A percentile compares a stretch with the other conserved stretches of the same genome.
phyloP scores from a whole-genome alignment of 352 stramenopile species.

The Peronosclerospora sorghi region DNA sequence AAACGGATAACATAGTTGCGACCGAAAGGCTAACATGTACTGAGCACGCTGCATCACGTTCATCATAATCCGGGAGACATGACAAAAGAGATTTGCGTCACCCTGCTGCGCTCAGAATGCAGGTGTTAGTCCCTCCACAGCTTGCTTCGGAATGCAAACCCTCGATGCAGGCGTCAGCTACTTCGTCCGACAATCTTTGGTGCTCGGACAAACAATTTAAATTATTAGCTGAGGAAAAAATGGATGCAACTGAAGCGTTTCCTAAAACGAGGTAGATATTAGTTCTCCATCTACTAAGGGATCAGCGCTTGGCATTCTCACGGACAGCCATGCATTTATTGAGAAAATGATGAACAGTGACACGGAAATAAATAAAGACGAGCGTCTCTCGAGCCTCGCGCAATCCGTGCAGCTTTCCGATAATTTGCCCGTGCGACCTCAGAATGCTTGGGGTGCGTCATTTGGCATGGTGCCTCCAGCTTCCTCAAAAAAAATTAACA shows the following conservation, averaged over 20 bases:
- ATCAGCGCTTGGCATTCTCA: constrained; percentile 10
- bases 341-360: constrained; percentile 18
- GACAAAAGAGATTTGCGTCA: background rate
- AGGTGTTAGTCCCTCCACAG: background rate
- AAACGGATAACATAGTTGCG: background rate
- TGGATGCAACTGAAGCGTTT: background rate
- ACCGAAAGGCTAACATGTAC: background rate
- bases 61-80: background rate
- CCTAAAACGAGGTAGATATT: background rate
- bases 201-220: background rate
- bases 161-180: background rate
- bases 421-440: constrained; percentile 1
- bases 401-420: background rate
- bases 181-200: background rate
- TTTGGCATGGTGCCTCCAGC: constrained; percentile 24
- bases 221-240: background rate
- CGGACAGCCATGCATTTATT: constrained; percentile 23
- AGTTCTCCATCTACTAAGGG: background rate
- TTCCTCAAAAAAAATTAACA: too few species aligned
- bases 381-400: background rate
- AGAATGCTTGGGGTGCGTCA: constrained; percentile 35
- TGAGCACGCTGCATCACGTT: too few species aligned
- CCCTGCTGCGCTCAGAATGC: background rate
- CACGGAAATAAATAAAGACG: background rate
- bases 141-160: background rate